A percentile compares a stretch with the other conserved stretches of the same genome.
Conservation (phyloP, 768 basidiomycete genomes). For the Exidia glandulosa region DNA sequence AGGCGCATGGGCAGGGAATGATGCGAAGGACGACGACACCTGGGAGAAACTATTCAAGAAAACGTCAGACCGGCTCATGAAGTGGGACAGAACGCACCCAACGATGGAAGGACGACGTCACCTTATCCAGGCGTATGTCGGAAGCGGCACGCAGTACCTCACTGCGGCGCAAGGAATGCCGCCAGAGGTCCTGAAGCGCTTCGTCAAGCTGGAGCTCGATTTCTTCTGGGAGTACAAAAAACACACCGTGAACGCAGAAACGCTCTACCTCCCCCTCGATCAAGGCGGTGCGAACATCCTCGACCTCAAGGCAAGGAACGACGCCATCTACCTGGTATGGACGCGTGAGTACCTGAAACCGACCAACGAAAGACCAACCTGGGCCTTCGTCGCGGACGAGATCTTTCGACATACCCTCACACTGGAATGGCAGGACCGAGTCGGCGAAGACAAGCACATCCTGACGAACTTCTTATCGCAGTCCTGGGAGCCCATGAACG, state of each 20-base stretch:
- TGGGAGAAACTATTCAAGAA: constrained; percentile 21
- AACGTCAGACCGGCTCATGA: constrained; percentile 9
- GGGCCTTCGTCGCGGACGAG: constrained; percentile 19
- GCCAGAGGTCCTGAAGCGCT: constrained; percentile 7
- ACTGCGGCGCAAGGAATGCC: constrained; percentile 29
- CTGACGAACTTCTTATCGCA: background rate
- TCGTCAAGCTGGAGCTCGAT: constrained; percentile 11
- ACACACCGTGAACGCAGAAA: background rate
- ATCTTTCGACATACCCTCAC: background rate
- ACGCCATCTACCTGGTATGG: constrained; percentile 4
- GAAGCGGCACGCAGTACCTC: constrained; percentile 24
- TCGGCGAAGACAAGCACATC: background rate
- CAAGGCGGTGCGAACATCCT: background rate
- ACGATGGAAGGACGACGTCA: constrained; percentile 18
- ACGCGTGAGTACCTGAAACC: constrained; percentile 12
- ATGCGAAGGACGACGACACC: constrained; percentile 6
- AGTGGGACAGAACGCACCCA: constrained; percentile 20
- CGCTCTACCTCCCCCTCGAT: background rate
- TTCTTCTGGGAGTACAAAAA: constrained; percentile 19
- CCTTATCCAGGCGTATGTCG: constrained; percentile 18
- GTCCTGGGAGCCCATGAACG: background rate
- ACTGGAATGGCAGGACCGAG: background rate
- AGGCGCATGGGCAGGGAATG: constrained; percentile 23
- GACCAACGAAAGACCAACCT: constrained; percentile 12
- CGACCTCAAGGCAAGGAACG: constrained; percentile 4